Base-by-base conservation (phyloP, 805 yeast genomes). In the Millerago galiae region DNA sequence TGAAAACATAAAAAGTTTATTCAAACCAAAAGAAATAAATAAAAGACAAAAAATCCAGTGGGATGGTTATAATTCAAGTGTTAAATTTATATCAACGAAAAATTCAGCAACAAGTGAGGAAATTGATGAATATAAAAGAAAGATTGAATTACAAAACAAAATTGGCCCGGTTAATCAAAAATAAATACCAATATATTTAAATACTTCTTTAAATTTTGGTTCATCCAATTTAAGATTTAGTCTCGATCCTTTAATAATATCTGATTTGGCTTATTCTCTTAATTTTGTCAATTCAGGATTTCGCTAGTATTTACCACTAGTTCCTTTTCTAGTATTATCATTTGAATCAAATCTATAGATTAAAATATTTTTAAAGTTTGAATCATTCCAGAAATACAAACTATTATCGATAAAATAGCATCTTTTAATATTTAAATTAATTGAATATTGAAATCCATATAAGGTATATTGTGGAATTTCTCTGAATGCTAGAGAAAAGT, bases 1-100 rank as follows among this genome's bases (percentile, higher is more conserved):
- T 51, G 77, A 70, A 35, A 83, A 83, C 52, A 74, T 81, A 42
- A 77, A 79, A 53, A 59, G 71, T 31, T 52, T 75, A 34, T 65
- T 71, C 13, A 60, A 56, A 32, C 35, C 43, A 11, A 26, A 21
- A 14, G 38, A 28, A 18, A 44, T 38, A 3, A 62, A 34, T 24
- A 35, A 61, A 48, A 58, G 56, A 49, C 56, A 52, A 31, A 60
- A 58, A 39, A 48, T 53, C 5, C 50, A 52, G 32, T 65, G 68
- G 68, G 66, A 64, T 45, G 68, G 68, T 3, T 55, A 57, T 33
- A 43, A 42, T 18, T 47, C 59, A 3, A 58, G 62, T 47, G 55
- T 48, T 9, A 48, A 56, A 5, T 43, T 27, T 32, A 55, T 59
- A 2, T 53, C 53, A 35, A 31, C 46, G 3, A 44, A 49, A 37